Evolutionary conservation across 23 red algal genomes (phyloP).

Genomic region (Gracilaria gracilis): DNA sequence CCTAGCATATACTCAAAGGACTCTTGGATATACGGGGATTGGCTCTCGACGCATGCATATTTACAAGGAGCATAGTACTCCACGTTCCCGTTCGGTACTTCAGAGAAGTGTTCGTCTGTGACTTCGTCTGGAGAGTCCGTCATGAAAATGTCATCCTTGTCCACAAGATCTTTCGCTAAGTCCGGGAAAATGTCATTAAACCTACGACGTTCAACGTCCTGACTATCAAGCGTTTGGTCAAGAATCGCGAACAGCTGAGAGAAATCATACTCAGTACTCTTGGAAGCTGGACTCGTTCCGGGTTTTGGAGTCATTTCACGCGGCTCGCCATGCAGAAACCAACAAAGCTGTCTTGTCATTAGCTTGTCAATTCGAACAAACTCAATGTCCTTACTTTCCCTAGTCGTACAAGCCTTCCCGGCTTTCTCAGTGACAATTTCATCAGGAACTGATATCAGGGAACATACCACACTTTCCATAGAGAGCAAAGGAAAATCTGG

Average conservation of each 20-base stretch:
- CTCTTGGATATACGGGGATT: not conserved
- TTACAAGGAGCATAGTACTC: slow-evolving; percentile 27
- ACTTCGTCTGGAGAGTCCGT: not conserved
- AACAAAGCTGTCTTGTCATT: slow-evolving; percentile 28
- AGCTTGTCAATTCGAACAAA: slow-evolving; percentile 70
- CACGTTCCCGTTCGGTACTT: slow-evolving; percentile 5
- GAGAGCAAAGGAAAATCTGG: slow-evolving; percentile 35
- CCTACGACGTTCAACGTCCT: slow-evolving; percentile 12
- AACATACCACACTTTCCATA: slow-evolving; percentile 42
- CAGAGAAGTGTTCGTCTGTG: not conserved
- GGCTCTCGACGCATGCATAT: slow-evolving; percentile 3
- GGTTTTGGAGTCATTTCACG: slow-evolving; percentile 1
- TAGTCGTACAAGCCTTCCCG: not conserved
- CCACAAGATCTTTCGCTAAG: slow-evolving; percentile 22
- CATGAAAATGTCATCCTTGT: slow-evolving; percentile 34
- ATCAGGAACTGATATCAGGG: slow-evolving; percentile 56
- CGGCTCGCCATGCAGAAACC: slow-evolving; percentile 6
- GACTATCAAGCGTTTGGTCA: not conserved
- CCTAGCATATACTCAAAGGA: slow-evolving; percentile 25
- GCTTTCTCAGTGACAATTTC: not conserved
- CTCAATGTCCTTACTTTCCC: slow-evolving; percentile 40
- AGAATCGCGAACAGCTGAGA: slow-evolving; percentile 19
- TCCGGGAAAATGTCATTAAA: slow-evolving; percentile 21
- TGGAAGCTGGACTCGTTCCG: not conserved
- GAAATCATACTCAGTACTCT: slow-evolving; percentile 21